Base-by-base conservation (phyloP, 495 filamentous ascomycete genomes). In the Bacidia gigantensis region DNA sequence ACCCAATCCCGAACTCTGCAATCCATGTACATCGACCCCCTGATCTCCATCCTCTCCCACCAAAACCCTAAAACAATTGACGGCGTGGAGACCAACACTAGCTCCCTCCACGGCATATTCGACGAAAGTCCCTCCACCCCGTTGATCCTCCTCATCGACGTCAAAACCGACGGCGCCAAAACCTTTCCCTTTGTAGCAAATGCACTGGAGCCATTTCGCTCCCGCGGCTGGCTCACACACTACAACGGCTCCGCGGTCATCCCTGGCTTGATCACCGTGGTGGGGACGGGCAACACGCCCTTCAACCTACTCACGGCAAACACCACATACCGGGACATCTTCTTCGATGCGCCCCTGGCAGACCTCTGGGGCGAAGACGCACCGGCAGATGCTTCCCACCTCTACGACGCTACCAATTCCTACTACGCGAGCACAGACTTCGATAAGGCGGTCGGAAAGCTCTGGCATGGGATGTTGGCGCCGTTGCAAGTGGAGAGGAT, bases 301-400 rank as follows among this genome's bases (percentile, higher is more conserved):
- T 80, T 84, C 56, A 65, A 78, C 29, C 58, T 66, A n/a, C 49
- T 67, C 3, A 62, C 52, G 46, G 24, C 58, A 18, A 78, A 78
- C 48, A 46, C 67, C 21, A 70, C 67, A 3, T 72, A 76, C 52
- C 69, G 79, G 3, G 79, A 84, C 62, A 68, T 79, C 11, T 86
- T 88, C 64, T 82, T 80, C 62, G 81, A 84, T 58, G 81, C 83
- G 0, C 79, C 81, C 0, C 66, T 79, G 2, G 65, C 66, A 32
- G 59, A 69, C 2, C 60, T 82, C 26, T 56, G 23, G 23, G 38
- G 29, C 12, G 29, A 44, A 21, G 50, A 22, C 23, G 14, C 38
- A 21, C 49, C 38, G 3, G 21, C 3, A 21, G 17, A 51, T 21
- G n/a, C 23, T 3, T 49, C 52, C 38, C 45, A 20, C 21, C 18